Evolutionary conservation across 371 early-diverging fungal genomes (phyloP).

Genomic region (Umbelopsis sp.): DNA sequence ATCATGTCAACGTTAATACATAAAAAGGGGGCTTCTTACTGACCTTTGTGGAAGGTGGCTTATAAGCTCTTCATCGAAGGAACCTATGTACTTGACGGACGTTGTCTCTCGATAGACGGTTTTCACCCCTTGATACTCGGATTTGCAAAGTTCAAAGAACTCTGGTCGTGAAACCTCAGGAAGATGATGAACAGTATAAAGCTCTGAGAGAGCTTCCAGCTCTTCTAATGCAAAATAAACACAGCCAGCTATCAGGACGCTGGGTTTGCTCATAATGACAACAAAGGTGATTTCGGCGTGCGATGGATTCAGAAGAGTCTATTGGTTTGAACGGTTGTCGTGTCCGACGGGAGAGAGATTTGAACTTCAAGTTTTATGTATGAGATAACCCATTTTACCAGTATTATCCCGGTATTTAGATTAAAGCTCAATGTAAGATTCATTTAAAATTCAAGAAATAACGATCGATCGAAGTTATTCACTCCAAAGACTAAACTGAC

Average conservation of each 20-base stretch:
- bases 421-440: too few relatives aligned
- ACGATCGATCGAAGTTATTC: too few relatives aligned
- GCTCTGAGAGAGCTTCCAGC: constrained; percentile 28
- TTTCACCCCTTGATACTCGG: constrained; percentile 36
- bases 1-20: neutral
- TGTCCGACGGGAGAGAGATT: too few relatives aligned
- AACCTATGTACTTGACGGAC: constrained; percentile 28
- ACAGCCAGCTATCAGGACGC: constrained; percentile 39
- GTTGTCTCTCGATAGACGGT: constrained; percentile 35
- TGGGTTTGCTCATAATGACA: constrained; percentile 12
- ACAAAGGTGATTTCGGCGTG: neutral
- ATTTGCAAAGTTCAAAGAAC: constrained; percentile 42
- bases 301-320: too few relatives aligned
- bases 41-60: constrained; percentile 33
- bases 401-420: too few relatives aligned
- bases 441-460: too few relatives aligned
- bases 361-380: too few relatives aligned
- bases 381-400: too few relatives aligned
- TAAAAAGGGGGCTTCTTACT: neutral
- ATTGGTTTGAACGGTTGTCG: too few relatives aligned
- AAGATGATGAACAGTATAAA: constrained; percentile 30
- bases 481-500: too few relatives aligned
- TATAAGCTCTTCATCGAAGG: constrained; percentile 41
- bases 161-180: constrained; percentile 36
- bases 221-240: constrained; percentile 36